Evolutionary conservation across 768 basidiomycete species (phyloP), one percentile per base, ranked within the genome.

Genomic region (Naganishia onofrii): DNA sequence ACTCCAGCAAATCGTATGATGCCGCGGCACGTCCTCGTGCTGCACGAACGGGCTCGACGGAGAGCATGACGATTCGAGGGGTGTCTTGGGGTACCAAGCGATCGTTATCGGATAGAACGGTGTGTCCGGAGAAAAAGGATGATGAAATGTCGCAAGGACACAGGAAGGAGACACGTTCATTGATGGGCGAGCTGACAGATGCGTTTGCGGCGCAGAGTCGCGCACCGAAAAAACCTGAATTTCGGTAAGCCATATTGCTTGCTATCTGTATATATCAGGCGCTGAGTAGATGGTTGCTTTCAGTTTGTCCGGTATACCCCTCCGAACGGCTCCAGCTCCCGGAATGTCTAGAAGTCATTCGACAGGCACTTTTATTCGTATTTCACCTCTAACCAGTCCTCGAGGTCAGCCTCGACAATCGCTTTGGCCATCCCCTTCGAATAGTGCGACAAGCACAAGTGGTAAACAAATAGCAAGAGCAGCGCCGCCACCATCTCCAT

Each of bases 71-170:
- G 12, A 26, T 46, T 12, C 60, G 60, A 28, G 60, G 60, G 0
- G 60, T 63, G 23, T 63, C 60, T 12, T 63, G 60, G 60, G 60
- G 60, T 15, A 63, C 60, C 15, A 63, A 63, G 19, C 60, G 60
- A 26, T 63, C 60, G 15, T 1, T 63, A 28, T 63, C 60, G 23
- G 60, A 63, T 26, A n/a, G 60, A 44, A 63, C 60, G 36, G 26
- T 63, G 38, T 46, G 60, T 19, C 60, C 38, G 38, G 60, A 63
- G 42, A 63, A 42, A 26, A 12, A 42, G 26, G 42, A 63, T n/a
- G 42, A 63, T 6, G 60, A 63, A 6, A 28, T 26, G 2, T 8
- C 34, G 6, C 42, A 42, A 42, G 42, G 42, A 15, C 13, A 42
- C 42, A 42, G 42, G 2, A 7, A 10, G 15, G 60, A 63, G 13